A percentile compares a stretch with the other conserved stretches of the same genome.
Conservation (phyloP, 768 basidiomycete genomes). For the Trichaptum fuscoviolaceum region DNA sequence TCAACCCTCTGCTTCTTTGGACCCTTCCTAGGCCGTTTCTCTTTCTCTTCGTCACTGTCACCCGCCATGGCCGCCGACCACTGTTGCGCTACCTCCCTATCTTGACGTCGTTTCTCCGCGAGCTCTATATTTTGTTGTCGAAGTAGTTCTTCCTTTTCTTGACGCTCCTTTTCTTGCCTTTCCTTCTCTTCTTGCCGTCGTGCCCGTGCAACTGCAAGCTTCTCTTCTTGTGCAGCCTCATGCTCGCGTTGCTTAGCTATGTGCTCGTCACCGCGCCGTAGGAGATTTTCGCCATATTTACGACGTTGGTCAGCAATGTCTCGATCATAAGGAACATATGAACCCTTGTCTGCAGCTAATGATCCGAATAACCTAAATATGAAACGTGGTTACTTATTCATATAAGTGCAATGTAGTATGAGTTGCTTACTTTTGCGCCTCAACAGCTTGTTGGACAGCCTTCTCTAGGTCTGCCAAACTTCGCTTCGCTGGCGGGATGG, state of each 20-base stretch:
- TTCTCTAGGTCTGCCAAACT: conserved; percentile 72
- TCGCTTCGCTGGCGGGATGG: conserved; percentile 67
- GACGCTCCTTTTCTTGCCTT: conserved; percentile 50
- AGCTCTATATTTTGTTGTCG: conserved; percentile 69
- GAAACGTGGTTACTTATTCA: conserved; percentile 4
- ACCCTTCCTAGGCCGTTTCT: conserved; percentile 53
- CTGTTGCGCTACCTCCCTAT: conserved; percentile 72
- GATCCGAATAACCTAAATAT: conserved; percentile 70
- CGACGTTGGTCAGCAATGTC: conserved; percentile 88
- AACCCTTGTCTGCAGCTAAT: conserved; percentile 66
- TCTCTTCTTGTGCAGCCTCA: conserved; percentile 67
- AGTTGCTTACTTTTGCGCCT: conserved; percentile 73
- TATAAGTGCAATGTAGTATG: neutral
- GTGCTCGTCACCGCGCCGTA: conserved; percentile 79
- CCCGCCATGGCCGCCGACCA: conserved; percentile 68
- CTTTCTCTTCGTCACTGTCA: conserved; percentile 76
- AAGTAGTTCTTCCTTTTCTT: conserved; percentile 53
- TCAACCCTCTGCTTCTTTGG: conserved; percentile 48
- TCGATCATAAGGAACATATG: conserved; percentile 71
- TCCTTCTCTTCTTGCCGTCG: conserved; percentile 77
- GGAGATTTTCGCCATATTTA: conserved; percentile 84
- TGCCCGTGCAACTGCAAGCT: conserved; percentile 70
- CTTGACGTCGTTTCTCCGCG: conserved; percentile 71
- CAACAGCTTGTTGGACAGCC: conserved; percentile 74
- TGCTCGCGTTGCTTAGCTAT: conserved; percentile 62